Base-by-base conservation (phyloP, 805 yeast genomes). In the Candida sakaeoensis region DNA sequence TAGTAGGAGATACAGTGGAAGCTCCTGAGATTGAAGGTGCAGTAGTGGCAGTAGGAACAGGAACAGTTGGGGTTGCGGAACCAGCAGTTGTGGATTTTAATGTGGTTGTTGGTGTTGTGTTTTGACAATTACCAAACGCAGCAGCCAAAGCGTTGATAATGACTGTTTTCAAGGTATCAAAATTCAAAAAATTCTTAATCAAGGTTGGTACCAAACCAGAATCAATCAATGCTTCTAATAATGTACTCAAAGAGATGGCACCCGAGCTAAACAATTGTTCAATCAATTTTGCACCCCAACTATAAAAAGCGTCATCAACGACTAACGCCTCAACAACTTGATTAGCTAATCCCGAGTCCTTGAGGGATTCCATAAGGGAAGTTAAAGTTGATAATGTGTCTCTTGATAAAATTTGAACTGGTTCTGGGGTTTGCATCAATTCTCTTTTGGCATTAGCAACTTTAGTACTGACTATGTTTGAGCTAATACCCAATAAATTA, bases 141-240 rank as follows among this genome's bases (percentile, higher is more conserved):
- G 71, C 72, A 44, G 68, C 68, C 52, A 68, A 65, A 19, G 72
- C 69, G 40, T 60, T 68, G 46, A 61, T 61, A 37, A 64, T 57
- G 40, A 66, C 63, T n/a, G 67, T 55, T 52, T 63, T 56, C 49
- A 67, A 63, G 14, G 70, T 66, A 13, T 47, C 50, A 30, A 65
- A 29, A 50, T 56, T 65, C 50, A 68, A 65, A 58, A 68, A 65
- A 36, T 60, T 57, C 45, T 65, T 48, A 52, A 68, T 53, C 40
- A 68, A 52, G 19, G 61, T 52, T 23, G 66, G 60, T 39, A 68
- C 53, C 45, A 65, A 56, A 23, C 72, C 72, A 21, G 74, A 68
- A 19, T 58, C 55, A 14, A 42, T 39, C 18, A 68, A 35, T 17
- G 62, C 71, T 28, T 39, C 40, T 32, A 68, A 35, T 43, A 68